phyloP scores from a whole-genome alignment of 768 basidiomycete genomes.

The Omphalotus guepiniiformis region DNA sequence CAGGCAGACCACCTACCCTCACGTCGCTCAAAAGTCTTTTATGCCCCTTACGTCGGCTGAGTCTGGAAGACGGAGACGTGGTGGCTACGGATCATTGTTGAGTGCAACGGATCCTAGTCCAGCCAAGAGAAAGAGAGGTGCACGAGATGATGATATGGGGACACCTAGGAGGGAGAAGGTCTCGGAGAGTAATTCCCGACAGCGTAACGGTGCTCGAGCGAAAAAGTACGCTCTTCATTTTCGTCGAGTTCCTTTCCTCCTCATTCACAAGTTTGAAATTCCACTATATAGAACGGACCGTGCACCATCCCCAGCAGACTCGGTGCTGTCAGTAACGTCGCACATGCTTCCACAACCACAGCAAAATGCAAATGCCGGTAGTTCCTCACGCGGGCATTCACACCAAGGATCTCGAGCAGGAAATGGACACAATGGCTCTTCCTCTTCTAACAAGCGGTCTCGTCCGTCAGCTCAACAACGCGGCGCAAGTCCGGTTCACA shows the following conservation, averaged over 20 bases:
- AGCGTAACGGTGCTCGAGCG: slow-evolving; percentile 49
- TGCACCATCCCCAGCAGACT: slow-evolving; percentile 67
- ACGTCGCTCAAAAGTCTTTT: slow-evolving; percentile 65
- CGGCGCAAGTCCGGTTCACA: slow-evolving; percentile 34
- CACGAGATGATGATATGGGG: slow-evolving; percentile 65
- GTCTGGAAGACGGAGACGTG: slow-evolving; percentile 58
- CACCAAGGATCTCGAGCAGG: slow-evolving; percentile 25
- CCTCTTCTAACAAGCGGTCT: slow-evolving; percentile 39
- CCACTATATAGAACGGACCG: slow-evolving; percentile 50
- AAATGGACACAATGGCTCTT: slow-evolving; percentile 14
- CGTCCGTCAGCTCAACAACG: slow-evolving; percentile 35
- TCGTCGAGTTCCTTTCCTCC: slow-evolving; percentile 10
- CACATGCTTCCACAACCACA: slow-evolving; percentile 50
- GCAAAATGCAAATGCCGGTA: slow-evolving; percentile 21
- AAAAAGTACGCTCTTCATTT: too few relatives aligned
- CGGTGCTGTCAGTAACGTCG: slow-evolving; percentile 66
- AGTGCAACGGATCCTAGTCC: slow-evolving; percentile 58
- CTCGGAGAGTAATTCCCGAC: slow-evolving; percentile 40
- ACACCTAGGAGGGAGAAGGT: slow-evolving; percentile 64
- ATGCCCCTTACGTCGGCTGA: slow-evolving; percentile 60
- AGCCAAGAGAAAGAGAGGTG: slow-evolving; percentile 55
- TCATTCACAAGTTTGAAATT: slow-evolving; percentile 3
- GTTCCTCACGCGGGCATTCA: slow-evolving; percentile 25
- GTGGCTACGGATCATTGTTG: slow-evolving; percentile 51
- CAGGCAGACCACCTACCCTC: slow-evolving; percentile 69